Base-by-base conservation (phyloP, 225 moss, liverwort and hornwort species). In the Pseudoscleropodium purum region DNA sequence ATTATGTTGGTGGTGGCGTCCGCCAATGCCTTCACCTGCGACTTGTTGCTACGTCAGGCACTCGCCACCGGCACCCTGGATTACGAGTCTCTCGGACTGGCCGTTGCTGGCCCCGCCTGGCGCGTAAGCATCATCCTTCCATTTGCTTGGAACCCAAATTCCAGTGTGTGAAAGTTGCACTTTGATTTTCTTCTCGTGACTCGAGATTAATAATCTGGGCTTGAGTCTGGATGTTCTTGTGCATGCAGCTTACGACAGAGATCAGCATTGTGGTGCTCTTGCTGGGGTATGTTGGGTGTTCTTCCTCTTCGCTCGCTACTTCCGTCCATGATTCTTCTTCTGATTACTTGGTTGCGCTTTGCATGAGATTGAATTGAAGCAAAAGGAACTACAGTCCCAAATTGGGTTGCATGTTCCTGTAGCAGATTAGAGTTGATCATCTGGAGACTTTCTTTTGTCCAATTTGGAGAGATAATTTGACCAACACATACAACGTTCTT, bases 41-140 rank as follows among this genome's bases (percentile, higher is more conserved):
- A 98, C 92, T 92, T 98, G 75, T 85, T 98, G 85, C 93, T 98
- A 39, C 95, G 94, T 70, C 98, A 98, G 90, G 95, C 97, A 5
- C 93, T 94, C 81, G 90, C 73, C 70, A 97, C 97, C 56, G 90
- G 90, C 52, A 93, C 92, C 23, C 62, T 14, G 41, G 96, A 95
- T 85, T 98, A 91, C 85, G 98, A 98, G 81, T 89, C 91, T 15
- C 94, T 98, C 23, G 92, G 92, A 23, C 29, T 65, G 17, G 91
- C 87, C 11, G 86, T 97, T 11, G 98, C 94, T 85, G 98, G 98
- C 74, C 93, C 82, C 73, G 94, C 92, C 76, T 98, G 97, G 96
- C 95, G 94, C 89, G 98, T 98, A 84, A 61, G 91, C 56, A 25
- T 43, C 77, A 43, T 37, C 9, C 56, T 37, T 41, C 37, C 49